Evolutionary conservation across 129 eudicot species (phyloP).

Genomic region (Erigeron canadensis): DNA sequence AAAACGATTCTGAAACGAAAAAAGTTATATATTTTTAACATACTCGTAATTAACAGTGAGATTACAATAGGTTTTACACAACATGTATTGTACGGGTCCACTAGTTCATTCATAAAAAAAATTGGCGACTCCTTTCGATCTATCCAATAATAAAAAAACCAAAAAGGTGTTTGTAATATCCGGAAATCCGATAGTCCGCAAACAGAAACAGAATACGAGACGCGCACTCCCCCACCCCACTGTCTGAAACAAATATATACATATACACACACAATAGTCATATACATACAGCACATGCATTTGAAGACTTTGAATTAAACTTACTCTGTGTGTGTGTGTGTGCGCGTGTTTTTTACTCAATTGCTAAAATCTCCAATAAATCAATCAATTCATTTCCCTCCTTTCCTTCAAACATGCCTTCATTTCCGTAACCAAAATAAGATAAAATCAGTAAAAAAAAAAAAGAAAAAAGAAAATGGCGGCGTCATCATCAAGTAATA

Average conservation of each 20-base stretch:
- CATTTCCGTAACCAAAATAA: slow-evolving; percentile 26
- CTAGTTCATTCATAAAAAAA: too few relatives aligned
- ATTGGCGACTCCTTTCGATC: too few relatives aligned
- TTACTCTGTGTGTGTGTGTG: background rate
- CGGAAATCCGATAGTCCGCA: background rate
- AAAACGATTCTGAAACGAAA: too few relatives aligned
- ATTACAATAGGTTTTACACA: too few relatives aligned
- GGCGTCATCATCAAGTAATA: slow-evolving; percentile 40
- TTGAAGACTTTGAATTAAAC: background rate
- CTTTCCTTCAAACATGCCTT: slow-evolving; percentile 34
- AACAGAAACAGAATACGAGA: background rate
- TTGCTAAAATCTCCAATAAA: background rate
- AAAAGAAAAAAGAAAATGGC: slow-evolving; percentile 53
- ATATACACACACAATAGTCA: slow-evolving; percentile 5
- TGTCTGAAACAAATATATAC: background rate
- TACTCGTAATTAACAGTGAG: too few relatives aligned
- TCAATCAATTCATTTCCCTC: slow-evolving; percentile 27
- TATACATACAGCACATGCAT: background rate
- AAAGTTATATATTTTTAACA: too few relatives aligned
- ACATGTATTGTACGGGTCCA: too few relatives aligned
- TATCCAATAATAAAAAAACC: background rate
- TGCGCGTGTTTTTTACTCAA: background rate
- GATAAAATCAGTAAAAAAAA: background rate
- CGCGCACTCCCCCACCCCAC: slow-evolving; percentile 11
- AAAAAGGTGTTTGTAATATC: background rate